phyloP scores from a whole-genome alignment of 1,139 yeast species.

The Schwanniomyces etchellsii region DNA sequence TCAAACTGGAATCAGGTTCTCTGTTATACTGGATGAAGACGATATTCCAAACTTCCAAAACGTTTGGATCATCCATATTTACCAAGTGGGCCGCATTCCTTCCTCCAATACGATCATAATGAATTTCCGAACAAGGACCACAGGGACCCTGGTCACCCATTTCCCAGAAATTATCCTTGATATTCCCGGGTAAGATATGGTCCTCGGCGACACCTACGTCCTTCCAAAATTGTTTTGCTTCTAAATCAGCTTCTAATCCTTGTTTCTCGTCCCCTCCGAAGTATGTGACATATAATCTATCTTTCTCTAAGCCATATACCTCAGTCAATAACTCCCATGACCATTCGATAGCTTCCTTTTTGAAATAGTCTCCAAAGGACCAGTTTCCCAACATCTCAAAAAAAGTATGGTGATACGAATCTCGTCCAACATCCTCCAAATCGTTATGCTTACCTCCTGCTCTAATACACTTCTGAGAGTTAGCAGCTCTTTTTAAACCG shows the following conservation, averaged over 20 bases:
- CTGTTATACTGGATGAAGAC: slow-evolving; percentile 96
- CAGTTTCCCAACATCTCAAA: slow-evolving; percentile 99
- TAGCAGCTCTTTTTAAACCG: slow-evolving; percentile 78
- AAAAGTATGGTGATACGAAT: slow-evolving; percentile 95
- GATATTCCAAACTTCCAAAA: slow-evolving; percentile 94
- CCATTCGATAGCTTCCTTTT: slow-evolving; percentile 81
- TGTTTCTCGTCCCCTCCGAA: slow-evolving; percentile 84
- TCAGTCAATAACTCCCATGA: slow-evolving; percentile 89
- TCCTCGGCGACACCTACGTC: slow-evolving; percentile 85
- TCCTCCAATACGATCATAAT: slow-evolving; percentile 96
- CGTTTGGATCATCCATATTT: slow-evolving; percentile 96
- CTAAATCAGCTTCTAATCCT: slow-evolving; percentile 91
- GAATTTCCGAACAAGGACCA: slow-evolving; percentile 98
- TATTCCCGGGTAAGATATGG: slow-evolving; percentile 88
- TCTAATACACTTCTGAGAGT: slow-evolving; percentile 96
- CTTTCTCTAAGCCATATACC: slow-evolving; percentile 72
- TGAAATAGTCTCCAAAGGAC: slow-evolving; percentile 99
- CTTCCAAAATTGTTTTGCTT: slow-evolving; percentile 85
- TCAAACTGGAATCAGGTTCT: slow-evolving; percentile 80
- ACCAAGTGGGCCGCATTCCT: slow-evolving; percentile 89
- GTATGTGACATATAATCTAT: slow-evolving; percentile 88
- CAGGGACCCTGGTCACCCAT: slow-evolving; percentile 99
- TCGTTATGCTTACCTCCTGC: slow-evolving; percentile 99
- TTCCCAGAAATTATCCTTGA: slow-evolving; percentile 96
- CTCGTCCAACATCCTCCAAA: slow-evolving; percentile 96